Evolutionary conservation across 768 basidiomycete genomes (phyloP), one percentile per base, ranked within the genome.

Genomic region (Lentinus brumalis): DNA sequence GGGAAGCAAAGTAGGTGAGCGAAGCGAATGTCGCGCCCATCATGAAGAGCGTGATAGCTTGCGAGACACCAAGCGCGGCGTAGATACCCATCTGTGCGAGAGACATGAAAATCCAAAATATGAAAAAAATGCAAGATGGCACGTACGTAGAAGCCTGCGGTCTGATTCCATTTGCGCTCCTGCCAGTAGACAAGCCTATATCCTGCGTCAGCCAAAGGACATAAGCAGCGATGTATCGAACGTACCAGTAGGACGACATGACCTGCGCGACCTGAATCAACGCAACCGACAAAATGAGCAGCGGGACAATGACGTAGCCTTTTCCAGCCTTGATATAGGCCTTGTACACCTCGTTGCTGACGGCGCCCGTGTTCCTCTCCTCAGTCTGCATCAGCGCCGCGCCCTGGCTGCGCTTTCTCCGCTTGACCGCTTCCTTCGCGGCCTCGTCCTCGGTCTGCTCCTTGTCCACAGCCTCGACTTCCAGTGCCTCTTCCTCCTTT

Each of bases 151-250:
- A 93, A 91, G 2, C 85, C 86, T 66, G 83, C 75, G 6, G 87
- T 64, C 59, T 77, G 77, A 16, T 77, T 73, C 80, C 84, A 94
- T 68, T 86, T 78, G 51, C 72, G 65, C 66, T 91, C 87, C 69
- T 92, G 84, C 92, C 93, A 96, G 77, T 89, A 96, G 1, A 94
- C 87, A 57, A 96, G 80, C 87, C 88, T 86, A 45, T 3, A 41
- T 0, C 11, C 35, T 10, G 11, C n/a, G 53, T 67, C 45, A 59
- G 52, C 35, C 53, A 42, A 42, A 21, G 66, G 68, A 9, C 67
- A n/a, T 46, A 32, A 1, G 21, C 35, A 16, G 12, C n/a, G 15
- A 31, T n/a, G 29, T 12, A 0, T 50, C 16, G 39, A 26, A 70
- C 83, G 46, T 59, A 87, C 90, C 90, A 92, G 68, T 91, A 91